phyloP scores from a whole-genome alignment of 176 grass and related monocot species.

The Canna indica region DNA sequence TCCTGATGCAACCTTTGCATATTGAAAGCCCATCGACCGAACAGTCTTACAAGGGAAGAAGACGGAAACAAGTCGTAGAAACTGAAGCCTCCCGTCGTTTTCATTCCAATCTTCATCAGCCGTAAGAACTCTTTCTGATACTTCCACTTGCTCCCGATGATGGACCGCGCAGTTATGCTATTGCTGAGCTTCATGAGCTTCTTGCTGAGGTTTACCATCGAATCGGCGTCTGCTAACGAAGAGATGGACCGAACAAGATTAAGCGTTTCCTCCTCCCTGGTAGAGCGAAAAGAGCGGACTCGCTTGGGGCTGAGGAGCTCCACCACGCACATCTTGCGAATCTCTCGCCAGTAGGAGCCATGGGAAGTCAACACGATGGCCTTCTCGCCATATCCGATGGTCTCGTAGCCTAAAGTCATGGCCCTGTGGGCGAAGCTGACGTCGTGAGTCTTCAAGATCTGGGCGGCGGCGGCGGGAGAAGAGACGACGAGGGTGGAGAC shows the following conservation, averaged over 20 bases:
- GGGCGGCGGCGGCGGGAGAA: slow-evolving; percentile 31
- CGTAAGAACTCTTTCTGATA: slow-evolving; percentile 15
- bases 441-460: slow-evolving; percentile 56
- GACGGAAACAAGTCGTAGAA: background rate
- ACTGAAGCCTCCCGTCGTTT: background rate
- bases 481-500: slow-evolving; percentile 32
- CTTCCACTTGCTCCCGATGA: slow-evolving; percentile 20
- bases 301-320: slow-evolving; percentile 37
- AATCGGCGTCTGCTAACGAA: background rate
- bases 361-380: slow-evolving; percentile 42
- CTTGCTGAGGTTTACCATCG: background rate
- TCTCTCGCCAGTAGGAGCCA: slow-evolving; percentile 37
- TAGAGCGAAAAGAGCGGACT: slow-evolving; percentile 4
- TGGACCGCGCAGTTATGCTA: background rate
- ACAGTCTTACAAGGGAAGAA: background rate
- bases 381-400: slow-evolving; percentile 20
- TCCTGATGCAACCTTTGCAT: background rate
- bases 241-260: slow-evolving; percentile 8
- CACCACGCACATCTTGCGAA: slow-evolving; percentile 31
- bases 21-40: background rate
- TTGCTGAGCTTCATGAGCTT: background rate
- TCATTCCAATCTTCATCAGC: background rate
- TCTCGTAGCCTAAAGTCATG: slow-evolving; percentile 2
- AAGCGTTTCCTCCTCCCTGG: slow-evolving; percentile 25
- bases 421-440: slow-evolving; percentile 32